Conservation (phyloP, 768 basidiomycete genomes). For the Termitomyces sp. region DNA sequence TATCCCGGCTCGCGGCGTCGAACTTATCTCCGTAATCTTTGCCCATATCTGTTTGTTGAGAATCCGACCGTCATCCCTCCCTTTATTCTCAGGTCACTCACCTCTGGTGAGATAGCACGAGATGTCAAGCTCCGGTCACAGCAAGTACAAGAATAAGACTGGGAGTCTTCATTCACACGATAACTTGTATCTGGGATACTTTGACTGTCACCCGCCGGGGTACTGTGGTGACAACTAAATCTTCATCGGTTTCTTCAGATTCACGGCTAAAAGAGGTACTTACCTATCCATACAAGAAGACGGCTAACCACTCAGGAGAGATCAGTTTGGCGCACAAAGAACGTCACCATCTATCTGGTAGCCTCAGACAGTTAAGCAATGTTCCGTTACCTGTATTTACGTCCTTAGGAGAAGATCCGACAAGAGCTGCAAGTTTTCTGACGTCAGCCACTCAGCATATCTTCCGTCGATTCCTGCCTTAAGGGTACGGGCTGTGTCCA, state of each 20-base stretch:
- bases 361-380: not conserved
- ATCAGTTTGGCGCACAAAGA: not conserved
- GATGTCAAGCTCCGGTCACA: not conserved
- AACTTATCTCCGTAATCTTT: not conserved
- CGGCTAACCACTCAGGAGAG: not conserved
- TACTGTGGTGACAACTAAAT: not conserved
- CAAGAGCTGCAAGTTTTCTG: not conserved
- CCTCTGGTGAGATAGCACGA: not conserved
- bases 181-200: not conserved
- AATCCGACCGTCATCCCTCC: not conserved
- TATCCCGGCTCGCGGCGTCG: not conserved
- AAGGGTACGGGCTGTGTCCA: not conserved
- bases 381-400: not conserved
- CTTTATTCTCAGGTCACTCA: not conserved
- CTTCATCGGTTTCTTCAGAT: too few relatives aligned
- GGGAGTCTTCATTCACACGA: not conserved
- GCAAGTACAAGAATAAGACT: not conserved
- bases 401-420: not conserved
- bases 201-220: not conserved
- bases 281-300: not conserved
- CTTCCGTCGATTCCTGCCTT: too few relatives aligned
- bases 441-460: not conserved
- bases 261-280: not conserved
- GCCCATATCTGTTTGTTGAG: not conserved
- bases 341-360: too few relatives aligned